phyloP scores from a whole-genome alignment of 352 stramenopile species.

The Phytopythium helicoides region DNA sequence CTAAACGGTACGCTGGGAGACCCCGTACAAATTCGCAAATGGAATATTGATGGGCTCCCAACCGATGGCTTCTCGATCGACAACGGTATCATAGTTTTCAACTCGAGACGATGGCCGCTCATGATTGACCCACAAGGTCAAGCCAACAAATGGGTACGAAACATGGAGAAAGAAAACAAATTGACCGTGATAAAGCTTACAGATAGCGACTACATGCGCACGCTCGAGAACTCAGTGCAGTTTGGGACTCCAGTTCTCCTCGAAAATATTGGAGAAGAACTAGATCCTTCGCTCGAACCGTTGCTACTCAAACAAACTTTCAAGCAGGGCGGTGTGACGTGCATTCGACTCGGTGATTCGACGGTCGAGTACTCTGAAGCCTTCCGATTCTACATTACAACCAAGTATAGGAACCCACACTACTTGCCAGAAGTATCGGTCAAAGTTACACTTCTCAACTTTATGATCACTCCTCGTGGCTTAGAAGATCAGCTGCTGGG shows the following conservation, averaged over 20 bases:
- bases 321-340: slow-evolving; percentile 91
- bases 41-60: slow-evolving; percentile 94
- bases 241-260: slow-evolving; percentile 91
- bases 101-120: slow-evolving; percentile 91
- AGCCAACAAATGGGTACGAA: slow-evolving; percentile 95
- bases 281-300: slow-evolving; percentile 92
- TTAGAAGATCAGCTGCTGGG: slow-evolving; percentile 92
- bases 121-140: slow-evolving; percentile 96
- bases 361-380: slow-evolving; percentile 91
- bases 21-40: slow-evolving; percentile 90
- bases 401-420: slow-evolving; percentile 92
- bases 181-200: slow-evolving; percentile 94
- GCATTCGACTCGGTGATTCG: slow-evolving; percentile 91
- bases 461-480: slow-evolving; percentile 94
- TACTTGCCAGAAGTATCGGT: slow-evolving; percentile 93
- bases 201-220: slow-evolving; percentile 91
- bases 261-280: slow-evolving; percentile 91
- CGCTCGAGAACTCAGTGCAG: slow-evolving; percentile 91
- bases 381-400: slow-evolving; percentile 95
- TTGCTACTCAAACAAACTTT: slow-evolving; percentile 94
- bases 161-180: slow-evolving; percentile 90
- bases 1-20: slow-evolving; percentile 89
- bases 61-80: slow-evolving; percentile 94
- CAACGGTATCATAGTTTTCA: slow-evolving; percentile 95
- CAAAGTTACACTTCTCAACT: slow-evolving; percentile 94